phyloP scores from a whole-genome alignment of 768 basidiomycete genomes.

The Suillus decipiens region DNA sequence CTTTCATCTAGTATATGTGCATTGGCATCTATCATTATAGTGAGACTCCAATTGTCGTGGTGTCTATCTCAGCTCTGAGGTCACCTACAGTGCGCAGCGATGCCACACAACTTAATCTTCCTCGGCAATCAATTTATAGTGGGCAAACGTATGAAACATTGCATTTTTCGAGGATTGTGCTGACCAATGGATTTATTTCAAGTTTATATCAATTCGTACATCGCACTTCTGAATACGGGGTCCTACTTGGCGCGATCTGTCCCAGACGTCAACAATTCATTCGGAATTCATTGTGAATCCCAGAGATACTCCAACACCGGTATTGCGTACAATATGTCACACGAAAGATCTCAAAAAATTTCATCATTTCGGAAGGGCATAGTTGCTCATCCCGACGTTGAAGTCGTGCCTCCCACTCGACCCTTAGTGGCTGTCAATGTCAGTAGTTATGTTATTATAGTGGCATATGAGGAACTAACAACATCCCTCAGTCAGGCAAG shows the following conservation, averaged over 20 bases:
- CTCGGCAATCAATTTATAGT: background rate
- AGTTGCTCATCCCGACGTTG: background rate
- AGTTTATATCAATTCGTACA: constrained; percentile 11
- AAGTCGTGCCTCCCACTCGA: background rate
- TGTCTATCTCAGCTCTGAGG: background rate
- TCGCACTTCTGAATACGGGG: constrained; percentile 4
- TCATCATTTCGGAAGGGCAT: too few relatives aligned
- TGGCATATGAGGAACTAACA: background rate
- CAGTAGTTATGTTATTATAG: background rate
- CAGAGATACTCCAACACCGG: background rate
- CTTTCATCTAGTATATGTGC: background rate
- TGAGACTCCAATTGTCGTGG: background rate
- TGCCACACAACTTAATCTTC: background rate
- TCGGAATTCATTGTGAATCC: background rate
- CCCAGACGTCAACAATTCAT: background rate
- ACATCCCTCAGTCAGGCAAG: background rate
- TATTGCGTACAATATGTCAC: background rate
- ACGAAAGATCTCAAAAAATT: background rate
- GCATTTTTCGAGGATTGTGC: too few relatives aligned
- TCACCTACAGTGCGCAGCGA: constrained; percentile 2
- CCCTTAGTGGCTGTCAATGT: background rate
- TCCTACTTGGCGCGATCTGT: background rate
- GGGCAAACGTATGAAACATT: background rate
- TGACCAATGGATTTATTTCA: background rate
- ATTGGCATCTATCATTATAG: background rate